Evolutionary conservation across 305 asterid genomes (phyloP).

Genomic region (Fraxinus sp.): DNA sequence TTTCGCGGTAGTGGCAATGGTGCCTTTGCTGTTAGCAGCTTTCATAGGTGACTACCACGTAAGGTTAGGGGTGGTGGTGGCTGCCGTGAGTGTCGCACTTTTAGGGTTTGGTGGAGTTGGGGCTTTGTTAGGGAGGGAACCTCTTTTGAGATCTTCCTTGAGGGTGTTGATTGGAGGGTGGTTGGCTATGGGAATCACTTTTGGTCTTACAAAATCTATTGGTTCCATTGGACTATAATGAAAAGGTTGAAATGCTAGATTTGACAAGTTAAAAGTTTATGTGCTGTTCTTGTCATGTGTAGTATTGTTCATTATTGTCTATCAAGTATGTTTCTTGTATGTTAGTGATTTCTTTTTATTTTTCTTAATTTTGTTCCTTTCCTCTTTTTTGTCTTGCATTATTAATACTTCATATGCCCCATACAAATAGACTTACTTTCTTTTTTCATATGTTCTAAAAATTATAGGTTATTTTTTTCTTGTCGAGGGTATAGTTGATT

Average conservation of each 20-base stretch:
- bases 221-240: conserved; percentile 14
- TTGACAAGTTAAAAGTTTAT: not conserved
- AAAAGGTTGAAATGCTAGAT: not conserved
- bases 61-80: conserved; percentile 37
- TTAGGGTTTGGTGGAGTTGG: conserved; percentile 38
- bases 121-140: conserved; percentile 36
- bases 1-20: conserved; percentile 38
- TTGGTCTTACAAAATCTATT: conserved; percentile 37
- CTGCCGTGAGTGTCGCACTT: conserved; percentile 35
- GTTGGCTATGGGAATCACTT: conserved; percentile 46
- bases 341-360: no score
- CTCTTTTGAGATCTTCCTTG: conserved; percentile 29
- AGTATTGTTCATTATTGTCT: no score
- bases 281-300: not conserved
- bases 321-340: not conserved
- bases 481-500: no score
- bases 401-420: no score
- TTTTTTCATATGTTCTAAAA: no score
- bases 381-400: no score
- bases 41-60: conserved; percentile 27
- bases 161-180: conserved; percentile 47
- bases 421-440: no score
- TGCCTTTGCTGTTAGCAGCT: conserved; percentile 39
- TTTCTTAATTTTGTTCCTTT: no score
- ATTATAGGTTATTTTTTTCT: no score